Base-by-base conservation (phyloP, 768 basidiomycete genomes). In the Leccinum arenicola region DNA sequence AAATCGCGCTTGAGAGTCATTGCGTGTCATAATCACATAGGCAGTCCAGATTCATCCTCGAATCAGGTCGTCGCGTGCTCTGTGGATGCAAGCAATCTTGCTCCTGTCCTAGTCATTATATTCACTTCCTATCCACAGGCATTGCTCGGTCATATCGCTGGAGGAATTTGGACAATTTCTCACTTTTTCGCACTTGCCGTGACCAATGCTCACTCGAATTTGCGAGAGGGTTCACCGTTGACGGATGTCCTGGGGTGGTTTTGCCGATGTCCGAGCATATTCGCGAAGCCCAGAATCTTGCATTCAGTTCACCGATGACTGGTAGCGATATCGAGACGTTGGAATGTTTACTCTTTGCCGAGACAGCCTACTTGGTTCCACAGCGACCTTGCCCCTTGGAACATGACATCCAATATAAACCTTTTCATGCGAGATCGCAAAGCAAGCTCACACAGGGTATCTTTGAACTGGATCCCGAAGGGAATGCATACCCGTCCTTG, bases 351-450 rank as follows among this genome's bases (percentile, higher is more conserved):
- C 64, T 84, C 38, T 69, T 78, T 63, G 74, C 77, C 38, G 72
- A 74, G 61, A 70, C 79, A 35, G 72, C 68, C 61, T 76, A 78
- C n/a, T 40, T 72, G 72, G 52, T 68, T 72, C 61, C 68, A 73
- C 31, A 69, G 70, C 43, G 71, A 29, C 74, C 78, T 64, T 68
- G 70, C n/a, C 83, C 84, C 12, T 71, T 66, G 27, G 85, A 88
- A 66, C 59, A 80, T 3, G 80, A 88, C 21, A 70, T 88, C 31
- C 71, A 80, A 29, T 88, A 87, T 59, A 82, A 84, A 45, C 58
- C 74, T 19, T 62, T 73, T 8, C 57, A 64, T n/a, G 61, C 70
- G 27, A 63, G 66, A 7, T 64, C 66, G 10, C 79, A 77, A 45
- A 80, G 79, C 45, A 69, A 68, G 36, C 70, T 88, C 38, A 75